phyloP scores from a whole-genome alignment of 139 green algal species.

The Micromonas pusilla region DNA sequence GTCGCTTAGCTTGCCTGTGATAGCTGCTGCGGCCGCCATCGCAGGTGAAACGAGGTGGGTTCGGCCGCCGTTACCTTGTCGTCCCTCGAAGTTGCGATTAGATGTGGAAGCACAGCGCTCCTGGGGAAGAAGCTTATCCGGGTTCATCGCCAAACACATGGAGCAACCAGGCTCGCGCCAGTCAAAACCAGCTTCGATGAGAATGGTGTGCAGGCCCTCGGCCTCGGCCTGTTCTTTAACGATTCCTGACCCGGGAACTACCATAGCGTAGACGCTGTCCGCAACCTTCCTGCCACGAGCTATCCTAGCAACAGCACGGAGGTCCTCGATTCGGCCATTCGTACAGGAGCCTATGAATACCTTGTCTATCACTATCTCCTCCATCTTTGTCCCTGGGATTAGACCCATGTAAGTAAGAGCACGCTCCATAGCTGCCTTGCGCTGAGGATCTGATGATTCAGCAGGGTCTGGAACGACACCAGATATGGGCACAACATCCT shows the following conservation, averaged over 20 bases:
- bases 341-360: slow-evolving; percentile 50
- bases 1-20: slow-evolving; percentile 38
- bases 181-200: slow-evolving; percentile 47
- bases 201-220: slow-evolving; percentile 43
- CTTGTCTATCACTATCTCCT: slow-evolving; percentile 36
- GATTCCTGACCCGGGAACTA: slow-evolving; percentile 42
- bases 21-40: slow-evolving; percentile 44
- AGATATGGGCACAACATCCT: slow-evolving; percentile 31
- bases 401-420: slow-evolving; percentile 48
- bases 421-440: slow-evolving; percentile 35
- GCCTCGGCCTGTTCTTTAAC: slow-evolving; percentile 44
- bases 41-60: slow-evolving; percentile 42
- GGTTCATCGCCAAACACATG: slow-evolving; percentile 49
- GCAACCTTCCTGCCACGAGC: slow-evolving; percentile 40
- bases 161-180: slow-evolving; percentile 43
- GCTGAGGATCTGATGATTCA: slow-evolving; percentile 18
- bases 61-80: slow-evolving; percentile 41
- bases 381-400: slow-evolving; percentile 26
- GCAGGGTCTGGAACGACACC: slow-evolving; percentile 37
- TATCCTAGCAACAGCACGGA: slow-evolving; percentile 36
- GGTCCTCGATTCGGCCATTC: slow-evolving; percentile 46
- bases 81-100: slow-evolving; percentile 48
- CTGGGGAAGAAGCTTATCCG: slow-evolving; percentile 39
- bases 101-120: slow-evolving; percentile 45
- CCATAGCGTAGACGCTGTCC: slow-evolving; percentile 38